A percentile compares a stretch with the other conserved stretches of the same genome.
Conservation (phyloP, 2,329 filamentous ascomycete genomes). For the Aureobasidium lini region DNA sequence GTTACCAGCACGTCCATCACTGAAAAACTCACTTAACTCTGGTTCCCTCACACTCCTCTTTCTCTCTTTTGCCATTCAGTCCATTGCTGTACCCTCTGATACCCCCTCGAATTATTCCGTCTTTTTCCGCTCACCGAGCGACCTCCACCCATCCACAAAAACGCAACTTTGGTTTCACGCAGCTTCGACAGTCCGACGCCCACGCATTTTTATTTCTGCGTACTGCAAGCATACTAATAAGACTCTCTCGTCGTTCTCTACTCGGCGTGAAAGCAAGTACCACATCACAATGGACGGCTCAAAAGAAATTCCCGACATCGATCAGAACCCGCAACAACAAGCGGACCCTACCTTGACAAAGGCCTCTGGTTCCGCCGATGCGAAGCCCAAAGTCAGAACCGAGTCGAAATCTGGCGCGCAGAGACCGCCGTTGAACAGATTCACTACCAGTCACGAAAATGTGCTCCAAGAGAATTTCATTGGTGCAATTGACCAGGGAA, state of each 20-base stretch:
- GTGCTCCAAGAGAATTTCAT: constrained; percentile 54
- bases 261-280: not conserved
- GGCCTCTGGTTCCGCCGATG: constrained; percentile 6
- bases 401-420: constrained; percentile 5
- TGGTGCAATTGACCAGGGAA: constrained; percentile 79
- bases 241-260: not conserved
- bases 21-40: constrained; percentile 8
- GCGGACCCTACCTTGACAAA: constrained; percentile 3
- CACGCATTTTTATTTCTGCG: constrained; percentile 5
- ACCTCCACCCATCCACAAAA: not conserved
- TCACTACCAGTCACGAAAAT: constrained; percentile 29
- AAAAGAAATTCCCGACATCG: constrained; percentile 7
- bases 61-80: not conserved
- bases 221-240: not conserved
- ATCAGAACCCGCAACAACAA: not conserved
- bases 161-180: not conserved
- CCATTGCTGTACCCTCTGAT: not conserved
- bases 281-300: constrained; percentile 5
- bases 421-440: constrained; percentile 19
- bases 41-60: not conserved
- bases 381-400: constrained; percentile 5
- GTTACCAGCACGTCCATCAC: constrained; percentile 9
- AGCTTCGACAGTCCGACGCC: not conserved
- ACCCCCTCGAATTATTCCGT: constrained; percentile 1
- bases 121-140: constrained; percentile 2